A percentile compares a stretch with the other conserved stretches of the same genome.
Evolutionary conservation across 345 rosid genomes (phyloP).

Genomic region (Viola odorata): DNA sequence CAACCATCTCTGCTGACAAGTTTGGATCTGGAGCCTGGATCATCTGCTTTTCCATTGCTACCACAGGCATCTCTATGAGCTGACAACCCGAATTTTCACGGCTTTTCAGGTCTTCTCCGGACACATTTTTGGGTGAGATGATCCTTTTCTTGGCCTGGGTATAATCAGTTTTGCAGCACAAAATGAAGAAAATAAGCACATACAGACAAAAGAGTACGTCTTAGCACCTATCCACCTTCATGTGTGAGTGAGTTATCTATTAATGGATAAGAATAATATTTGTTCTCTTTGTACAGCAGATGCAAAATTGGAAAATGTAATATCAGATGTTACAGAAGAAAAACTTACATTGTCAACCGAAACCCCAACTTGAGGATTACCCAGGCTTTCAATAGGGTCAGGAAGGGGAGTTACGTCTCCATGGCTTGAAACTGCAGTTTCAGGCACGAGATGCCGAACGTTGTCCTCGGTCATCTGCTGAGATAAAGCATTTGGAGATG

Average conservation of each 20-base stretch:
- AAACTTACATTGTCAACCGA: conserved; percentile 42
- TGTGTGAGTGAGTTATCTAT: too few relatives aligned
- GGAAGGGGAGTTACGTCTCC: conserved; percentile 32
- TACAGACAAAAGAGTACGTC: too few relatives aligned
- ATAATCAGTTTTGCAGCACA: too few relatives aligned
- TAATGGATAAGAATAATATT: too few relatives aligned
- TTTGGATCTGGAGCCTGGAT: conserved; percentile 7
- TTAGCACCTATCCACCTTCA: too few relatives aligned
- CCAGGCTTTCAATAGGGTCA: conserved; percentile 28
- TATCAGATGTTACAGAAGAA: background rate
- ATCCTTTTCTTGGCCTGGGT: conserved; percentile 26
- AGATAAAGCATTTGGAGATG: conserved; percentile 28
- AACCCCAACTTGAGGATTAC: conserved; percentile 21
- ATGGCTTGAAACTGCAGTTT: conserved; percentile 30
- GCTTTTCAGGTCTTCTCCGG: conserved; percentile 32
- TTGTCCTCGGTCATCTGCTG: conserved; percentile 16
- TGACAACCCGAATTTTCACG: conserved; percentile 20
- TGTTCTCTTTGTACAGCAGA: background rate
- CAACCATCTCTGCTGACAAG: conserved; percentile 5
- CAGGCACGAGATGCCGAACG: conserved; percentile 34
- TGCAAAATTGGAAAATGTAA: background rate
- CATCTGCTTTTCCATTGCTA: conserved; percentile 20
- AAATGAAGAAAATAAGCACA: too few relatives aligned
- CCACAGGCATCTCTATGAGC: conserved; percentile 23
- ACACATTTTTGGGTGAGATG: conserved; percentile 33